Evolutionary conservation across 2,329 filamentous ascomycete species (phyloP), one percentile per base, ranked within the genome.

Genomic region (Teratosphaeria nubilosa): DNA sequence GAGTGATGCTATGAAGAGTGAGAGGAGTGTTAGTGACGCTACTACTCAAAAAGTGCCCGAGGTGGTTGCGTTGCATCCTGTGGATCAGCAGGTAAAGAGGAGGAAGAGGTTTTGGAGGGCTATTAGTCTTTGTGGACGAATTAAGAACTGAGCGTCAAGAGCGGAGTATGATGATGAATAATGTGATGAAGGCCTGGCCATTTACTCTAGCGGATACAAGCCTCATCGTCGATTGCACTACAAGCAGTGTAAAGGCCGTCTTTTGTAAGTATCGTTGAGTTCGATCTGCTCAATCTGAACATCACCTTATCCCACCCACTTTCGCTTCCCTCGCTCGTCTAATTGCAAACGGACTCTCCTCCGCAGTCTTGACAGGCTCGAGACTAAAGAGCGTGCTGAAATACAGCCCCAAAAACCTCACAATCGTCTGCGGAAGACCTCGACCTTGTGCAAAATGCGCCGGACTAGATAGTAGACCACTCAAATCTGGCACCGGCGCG

Each of bases 401-500:
- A 62, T 78, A 79, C 54, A 79, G 61, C 41, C 72, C 76, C n/a
- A 78, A 53, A 58, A 79, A 79, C 56, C 77, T 65, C 51, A 78
- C 71, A 14, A 76, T 60, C 53, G 70, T 64, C 62, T 76, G 74
- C 37, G 70, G 67, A 16, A 75, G 58, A 0, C 76, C 73, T 53
- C 63, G 61, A 1, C 69, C 67, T 52, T 71, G 69, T 34, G 67
- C 62, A 54, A 69, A 70, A 31, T 61, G 58, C 37, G 60, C 69
- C 1, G 69, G 69, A 60, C 58, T 61, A 62, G 64, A 58, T 54
- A 66, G 55, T 65, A 68, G 30, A 54, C 59, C 60, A 7, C 63
- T 58, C 22, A 62, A 31, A 55, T 65, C 56, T 11, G 60, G 60
- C 30, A 63, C 31, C 56, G 70, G 68, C 5, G 70, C 69, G 31